These are phyloP conservation scores for Neurospora hispaniola DNA, from an alignment of 495 filamentous ascomycete species.

Conservation along the genomic window DNA sequence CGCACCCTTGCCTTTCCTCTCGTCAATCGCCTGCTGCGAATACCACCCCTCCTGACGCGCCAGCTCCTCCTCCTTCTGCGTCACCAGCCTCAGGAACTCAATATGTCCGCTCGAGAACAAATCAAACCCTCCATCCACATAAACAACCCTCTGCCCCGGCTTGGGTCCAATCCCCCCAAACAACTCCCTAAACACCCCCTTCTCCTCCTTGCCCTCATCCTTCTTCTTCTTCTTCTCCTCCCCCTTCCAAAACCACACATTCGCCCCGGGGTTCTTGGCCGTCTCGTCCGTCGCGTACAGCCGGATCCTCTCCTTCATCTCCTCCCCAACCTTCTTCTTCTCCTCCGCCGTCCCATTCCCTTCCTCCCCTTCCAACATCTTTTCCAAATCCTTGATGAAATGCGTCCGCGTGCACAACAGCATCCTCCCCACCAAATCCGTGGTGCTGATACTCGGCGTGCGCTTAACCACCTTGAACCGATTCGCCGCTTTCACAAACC, in stretches of 20 bases:
- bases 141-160: constrained; percentile 75
- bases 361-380: constrained; percentile 57
- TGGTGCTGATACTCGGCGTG: constrained; percentile 95
- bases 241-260: constrained; percentile 69
- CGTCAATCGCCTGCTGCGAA: constrained; percentile 45
- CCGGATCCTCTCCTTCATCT: constrained; percentile 57
- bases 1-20: constrained; percentile 50
- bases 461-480: constrained; percentile 90
- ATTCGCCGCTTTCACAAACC: constrained; percentile 84
- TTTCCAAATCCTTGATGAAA: constrained; percentile 67
- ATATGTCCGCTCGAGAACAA: constrained; percentile 96
- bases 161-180: constrained; percentile 55
- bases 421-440: constrained; percentile 95
- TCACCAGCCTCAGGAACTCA: constrained; percentile 74
- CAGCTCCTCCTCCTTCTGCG: constrained; percentile 55
- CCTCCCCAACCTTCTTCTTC: constrained; percentile 44
- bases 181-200: constrained; percentile 49
- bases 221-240: constrained; percentile 37
- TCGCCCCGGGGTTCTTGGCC: constrained; percentile 57
- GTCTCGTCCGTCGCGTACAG: constrained; percentile 82
- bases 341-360: constrained; percentile 59
- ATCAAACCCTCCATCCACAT: constrained; percentile 95
- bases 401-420: constrained; percentile 82
- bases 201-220: constrained; percentile 33
- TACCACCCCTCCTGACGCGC: constrained; percentile 64